These are phyloP conservation scores for Cladosporium halotolerans DNA, from an alignment of 2,329 filamentous ascomycete species.

Conservation along the genomic window DNA sequence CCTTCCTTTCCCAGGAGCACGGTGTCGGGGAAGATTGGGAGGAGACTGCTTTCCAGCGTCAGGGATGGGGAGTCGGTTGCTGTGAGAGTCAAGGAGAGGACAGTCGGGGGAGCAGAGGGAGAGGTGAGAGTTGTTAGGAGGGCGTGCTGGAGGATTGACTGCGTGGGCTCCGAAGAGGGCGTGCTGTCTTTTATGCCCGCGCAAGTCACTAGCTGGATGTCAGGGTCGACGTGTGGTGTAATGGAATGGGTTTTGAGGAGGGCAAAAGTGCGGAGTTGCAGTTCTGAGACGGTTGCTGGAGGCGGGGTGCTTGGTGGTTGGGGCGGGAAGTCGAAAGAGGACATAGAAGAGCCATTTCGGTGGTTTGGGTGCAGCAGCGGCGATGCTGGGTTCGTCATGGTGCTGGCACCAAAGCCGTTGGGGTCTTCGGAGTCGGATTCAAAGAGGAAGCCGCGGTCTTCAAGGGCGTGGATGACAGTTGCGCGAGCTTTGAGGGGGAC, in stretches of 20 bases:
- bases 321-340: conserved; percentile 41
- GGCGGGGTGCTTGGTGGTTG: conserved; percentile 61
- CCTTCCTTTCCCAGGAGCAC: conserved; percentile 69
- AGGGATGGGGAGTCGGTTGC: conserved; percentile 68
- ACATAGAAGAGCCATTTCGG: conserved; percentile 33
- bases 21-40: conserved; percentile 52
- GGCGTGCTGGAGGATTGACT: conserved; percentile 40
- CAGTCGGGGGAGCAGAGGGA: conserved; percentile 50
- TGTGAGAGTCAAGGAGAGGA: conserved; percentile 68
- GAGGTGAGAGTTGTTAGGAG: conserved; percentile 45
- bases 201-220: conserved; percentile 72
- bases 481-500: conserved; percentile 69
- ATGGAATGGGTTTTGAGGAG: conserved; percentile 75
- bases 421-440: conserved; percentile 50
- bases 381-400: conserved; percentile 41
- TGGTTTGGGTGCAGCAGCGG: conserved; percentile 51
- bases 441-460: conserved; percentile 77
- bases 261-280: conserved; percentile 76
- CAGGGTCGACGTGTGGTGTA: conserved; percentile 61
- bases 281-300: conserved; percentile 68
- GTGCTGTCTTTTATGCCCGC: conserved; percentile 54
- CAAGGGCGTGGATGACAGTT: conserved; percentile 69
- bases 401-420: conserved; percentile 39
- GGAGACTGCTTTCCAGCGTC: conserved; percentile 62
- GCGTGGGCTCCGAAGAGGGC: conserved; percentile 24